Base-by-base conservation (phyloP, 2,329 filamentous ascomycete genomes). In the Claviceps pusilla region DNA sequence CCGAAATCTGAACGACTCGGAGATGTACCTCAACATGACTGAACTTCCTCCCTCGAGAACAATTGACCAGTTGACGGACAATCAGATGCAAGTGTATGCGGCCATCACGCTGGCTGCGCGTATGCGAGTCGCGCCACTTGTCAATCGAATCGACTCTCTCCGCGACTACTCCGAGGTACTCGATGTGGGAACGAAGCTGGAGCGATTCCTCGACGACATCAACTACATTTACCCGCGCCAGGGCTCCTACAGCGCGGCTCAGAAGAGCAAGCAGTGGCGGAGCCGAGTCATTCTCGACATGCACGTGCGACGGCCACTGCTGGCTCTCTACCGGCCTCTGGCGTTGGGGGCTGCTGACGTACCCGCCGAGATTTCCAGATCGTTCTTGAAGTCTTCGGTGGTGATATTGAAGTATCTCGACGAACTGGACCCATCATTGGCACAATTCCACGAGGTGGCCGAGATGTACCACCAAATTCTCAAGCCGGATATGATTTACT, bases 371-470 rank as follows among this genome's bases (percentile, higher is more conserved):
- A 77, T 80, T 39, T 70, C 74, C 50, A 71, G 74, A 31, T 69
- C 73, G 5, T 80, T 79, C 57, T 63, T 80, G 41, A 70, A 74
- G 51, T 79, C 76, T 0, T 78, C 74, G 3, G 77, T 79, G 70
- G 70, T 75, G 16, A 71, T 80, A n/a, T 66, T 79, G 50, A 75
- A 72, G 14, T 79, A 78, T 55, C 65, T 79, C 48, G 76, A 79
- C 57, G 76, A 79, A 57, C 63, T 79, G 6, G 76, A 79, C 55
- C 72, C 75, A 0, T 62, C 66, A 29, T 66, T 71, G 5, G 67
- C 72, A 2, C 71, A 73, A 49, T 79, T 74, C 52, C 65, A 69
- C 45, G 71, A 74, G 46, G 68, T 77, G 29, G 70, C 70, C 58
- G 73, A 76, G 55, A 75, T 79, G 69, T 76, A 78, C 54, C 70